Percentiles rank a stretch among this genome's conserved stretches.
phyloP scores from a whole-genome alignment of 345 rosid species.

The Syzygium aromaticum region DNA sequence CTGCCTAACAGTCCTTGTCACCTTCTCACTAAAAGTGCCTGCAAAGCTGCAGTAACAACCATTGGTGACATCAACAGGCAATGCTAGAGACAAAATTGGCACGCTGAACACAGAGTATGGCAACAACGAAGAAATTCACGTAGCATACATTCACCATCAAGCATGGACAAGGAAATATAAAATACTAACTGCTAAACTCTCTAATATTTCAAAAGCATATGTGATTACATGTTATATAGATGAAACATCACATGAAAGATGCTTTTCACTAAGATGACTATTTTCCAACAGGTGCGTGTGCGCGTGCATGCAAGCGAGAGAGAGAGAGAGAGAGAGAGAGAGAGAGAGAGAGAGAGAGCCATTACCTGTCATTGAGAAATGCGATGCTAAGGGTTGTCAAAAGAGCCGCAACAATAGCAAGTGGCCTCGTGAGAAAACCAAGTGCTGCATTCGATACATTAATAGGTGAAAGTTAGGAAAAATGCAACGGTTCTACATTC shows the following conservation, averaged over 20 bases:
- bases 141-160: neutral
- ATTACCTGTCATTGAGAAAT: constrained; percentile 83
- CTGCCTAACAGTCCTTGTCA: constrained; percentile 73
- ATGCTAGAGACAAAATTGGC: neutral
- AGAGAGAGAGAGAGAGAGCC: neutral
- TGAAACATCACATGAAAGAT: neutral
- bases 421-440: constrained; percentile 84
- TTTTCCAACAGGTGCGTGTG: neutral
- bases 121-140: neutral
- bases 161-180: neutral
- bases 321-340: neutral
- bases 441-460: constrained; percentile 31
- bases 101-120: neutral
- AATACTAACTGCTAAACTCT: neutral
- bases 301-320: neutral
- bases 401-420: constrained; percentile 67
- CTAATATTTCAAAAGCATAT: neutral
- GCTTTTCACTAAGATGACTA: neutral
- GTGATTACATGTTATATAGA: neutral
- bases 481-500: neutral
- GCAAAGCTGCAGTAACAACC: constrained; percentile 65
- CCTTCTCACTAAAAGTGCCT: constrained; percentile 85
- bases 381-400: constrained; percentile 66
- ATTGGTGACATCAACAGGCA: neutral
- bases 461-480: neutral